Evolutionary conservation across 352 stramenopile species (phyloP), one percentile per base, ranked within the genome.

Genomic region (Phytophthora constricta): DNA sequence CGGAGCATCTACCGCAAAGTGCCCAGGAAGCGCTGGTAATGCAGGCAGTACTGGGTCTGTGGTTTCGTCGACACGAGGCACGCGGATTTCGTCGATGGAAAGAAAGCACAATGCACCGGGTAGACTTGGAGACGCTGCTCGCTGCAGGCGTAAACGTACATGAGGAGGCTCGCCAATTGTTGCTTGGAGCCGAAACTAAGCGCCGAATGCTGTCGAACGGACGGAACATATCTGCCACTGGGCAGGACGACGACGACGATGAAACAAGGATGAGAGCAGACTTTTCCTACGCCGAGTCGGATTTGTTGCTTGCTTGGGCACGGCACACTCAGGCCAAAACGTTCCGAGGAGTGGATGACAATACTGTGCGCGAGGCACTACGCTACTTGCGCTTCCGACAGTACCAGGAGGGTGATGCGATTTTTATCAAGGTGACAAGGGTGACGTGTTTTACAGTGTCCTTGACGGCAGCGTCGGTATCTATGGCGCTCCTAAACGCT

Each of bases 361-460:
- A 62, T 2, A 72, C 71, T 5, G 52, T 87, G 27, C 59, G 69
- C 27, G 79, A 90, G 53, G 62, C 71, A 22, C 72, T 87, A 41
- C 68, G 69, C 5, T 80, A 74, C 50, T 57, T 87, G 31, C 70
- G 58, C 23, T 77, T 86, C 19, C 70, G 57, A 9, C 65, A 79
- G 45, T 86, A 82, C 26, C 50, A 76, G 48, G 78, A 85, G 43
- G 75, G 76, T 17, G 74, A 86, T 7, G 58, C 69, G 13, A 68
- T 90, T 17, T 90, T 90, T 78, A 78, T 41, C 74, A 90, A 66
- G 81, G 81, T 22, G 78, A 90, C 16, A 73, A 75, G 28, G 81
- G 81, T 10, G 64, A 87, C 42, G 70, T 70, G 5, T 90, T 87
- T 56, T 90, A 85, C 58, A 68, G 87, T 16, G 23, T 86, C 9